A percentile compares a stretch with the other conserved stretches of the same genome.
These are phyloP conservation scores for Boletus sensibilis DNA, from an alignment of 768 basidiomycete genomes.

Conservation along the genomic window DNA sequence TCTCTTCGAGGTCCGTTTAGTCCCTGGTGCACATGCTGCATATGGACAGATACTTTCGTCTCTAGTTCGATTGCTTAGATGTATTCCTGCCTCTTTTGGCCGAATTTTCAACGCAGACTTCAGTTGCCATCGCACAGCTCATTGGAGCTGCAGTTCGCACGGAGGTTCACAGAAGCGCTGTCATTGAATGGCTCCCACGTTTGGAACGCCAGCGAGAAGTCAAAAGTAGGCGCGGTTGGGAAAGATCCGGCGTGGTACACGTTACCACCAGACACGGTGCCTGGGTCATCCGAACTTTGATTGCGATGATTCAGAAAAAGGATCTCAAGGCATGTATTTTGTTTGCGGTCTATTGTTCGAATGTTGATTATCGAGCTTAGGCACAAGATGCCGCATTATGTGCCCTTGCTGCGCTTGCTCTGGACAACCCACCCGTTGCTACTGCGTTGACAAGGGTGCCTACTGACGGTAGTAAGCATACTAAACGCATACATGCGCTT, in stretches of 20 bases:
- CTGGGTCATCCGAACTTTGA: constrained; percentile 57
- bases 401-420: constrained; percentile 64
- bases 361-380: constrained; percentile 32
- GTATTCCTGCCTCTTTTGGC: constrained; percentile 63
- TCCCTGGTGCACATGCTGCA: background rate
- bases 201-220: constrained; percentile 53
- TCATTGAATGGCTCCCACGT: constrained; percentile 64
- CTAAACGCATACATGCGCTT: constrained; percentile 15
- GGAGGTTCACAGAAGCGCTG: constrained; percentile 45
- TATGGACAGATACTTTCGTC: background rate
- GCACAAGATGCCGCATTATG: constrained; percentile 63
- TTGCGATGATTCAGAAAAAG: constrained; percentile 45
- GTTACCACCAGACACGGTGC: constrained; percentile 47
- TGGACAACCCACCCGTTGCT: constrained; percentile 59
- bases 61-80: constrained; percentile 60
- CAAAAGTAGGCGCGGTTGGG: constrained; percentile 70
- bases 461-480: constrained; percentile 40
- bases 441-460: constrained; percentile 43
- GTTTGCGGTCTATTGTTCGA: background rate
- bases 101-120: constrained; percentile 40
- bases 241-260: constrained; percentile 48
- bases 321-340: constrained; percentile 50
- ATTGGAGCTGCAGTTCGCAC: constrained; percentile 52
- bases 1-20: constrained; percentile 53
- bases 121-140: constrained; percentile 57